phyloP scores from a whole-genome alignment of 208 protist species.

The Acanthamoeba comandoni region DNA sequence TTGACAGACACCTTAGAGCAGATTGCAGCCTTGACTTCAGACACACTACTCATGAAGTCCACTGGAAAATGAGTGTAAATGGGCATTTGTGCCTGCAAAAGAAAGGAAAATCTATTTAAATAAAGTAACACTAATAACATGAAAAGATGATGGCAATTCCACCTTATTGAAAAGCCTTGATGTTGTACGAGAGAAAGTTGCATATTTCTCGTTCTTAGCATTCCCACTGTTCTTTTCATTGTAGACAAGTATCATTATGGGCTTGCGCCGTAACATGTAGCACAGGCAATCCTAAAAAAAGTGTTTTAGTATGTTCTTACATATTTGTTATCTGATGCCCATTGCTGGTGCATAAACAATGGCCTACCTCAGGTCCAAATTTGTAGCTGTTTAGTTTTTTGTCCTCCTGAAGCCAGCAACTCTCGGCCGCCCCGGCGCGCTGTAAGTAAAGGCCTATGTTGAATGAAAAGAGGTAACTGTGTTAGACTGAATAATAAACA shows the following conservation, averaged over 20 bases:
- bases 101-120: not conserved
- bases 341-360: too few relatives aligned
- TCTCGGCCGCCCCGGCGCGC: slow-evolving; percentile 45
- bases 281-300: slow-evolving; percentile 37
- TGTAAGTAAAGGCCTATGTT: slow-evolving; percentile 54
- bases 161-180: slow-evolving; percentile 60
- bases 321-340: too few relatives aligned
- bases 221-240: slow-evolving; percentile 26
- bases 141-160: not conserved
- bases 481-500: too few relatives aligned
- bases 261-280: slow-evolving; percentile 51
- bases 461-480: too few relatives aligned
- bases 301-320: too few relatives aligned
- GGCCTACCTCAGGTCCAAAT: slow-evolving; percentile 35
- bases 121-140: not conserved
- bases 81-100: slow-evolving; percentile 46
- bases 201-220: slow-evolving; percentile 68
- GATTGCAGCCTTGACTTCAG: slow-evolving; percentile 14
- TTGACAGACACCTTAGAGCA: slow-evolving; percentile 31
- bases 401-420: slow-evolving; percentile 64
- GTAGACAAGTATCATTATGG: slow-evolving; percentile 69
- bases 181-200: slow-evolving; percentile 48
- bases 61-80: slow-evolving; percentile 73
- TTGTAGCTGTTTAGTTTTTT: slow-evolving; percentile 73
- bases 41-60: slow-evolving; percentile 60